Percentiles rank a stretch among this genome's conserved stretches.
Conservation (phyloP, 1,139 yeast species). For the Blastobotrys arbuscula region DNA sequence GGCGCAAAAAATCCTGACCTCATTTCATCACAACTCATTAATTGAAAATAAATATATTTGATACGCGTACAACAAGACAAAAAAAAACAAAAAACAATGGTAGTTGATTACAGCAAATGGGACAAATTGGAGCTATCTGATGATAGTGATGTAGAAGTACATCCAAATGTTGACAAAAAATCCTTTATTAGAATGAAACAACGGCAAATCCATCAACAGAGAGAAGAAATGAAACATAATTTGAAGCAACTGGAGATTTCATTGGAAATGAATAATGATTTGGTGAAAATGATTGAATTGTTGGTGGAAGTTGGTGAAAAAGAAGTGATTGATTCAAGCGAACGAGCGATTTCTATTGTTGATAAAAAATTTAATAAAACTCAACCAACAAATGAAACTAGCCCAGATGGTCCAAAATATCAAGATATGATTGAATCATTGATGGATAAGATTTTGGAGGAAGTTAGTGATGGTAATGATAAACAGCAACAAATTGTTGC, state of each 20-base stretch:
- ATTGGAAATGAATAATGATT: constrained; percentile 65
- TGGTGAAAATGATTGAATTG: constrained; percentile 67
- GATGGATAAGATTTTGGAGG: constrained; percentile 57
- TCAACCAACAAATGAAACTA: constrained; percentile 44
- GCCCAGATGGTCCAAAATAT: constrained; percentile 61
- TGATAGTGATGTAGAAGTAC: constrained; percentile 94
- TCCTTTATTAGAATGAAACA: constrained; percentile 97
- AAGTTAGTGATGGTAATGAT: constrained; percentile 60
- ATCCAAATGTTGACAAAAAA: constrained; percentile 92
- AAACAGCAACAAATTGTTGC: constrained; percentile 18
- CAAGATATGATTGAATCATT: constrained; percentile 92
- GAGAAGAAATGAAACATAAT: constrained; percentile 72
- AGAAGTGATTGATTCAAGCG: constrained; percentile 27
- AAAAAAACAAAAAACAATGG: constrained; percentile 23
- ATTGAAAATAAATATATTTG: no score
- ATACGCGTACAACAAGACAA: no score
- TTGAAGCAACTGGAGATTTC: constrained; percentile 72
- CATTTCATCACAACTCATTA: no score
- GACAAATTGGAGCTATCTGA: constrained; percentile 93
- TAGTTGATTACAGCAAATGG: constrained; percentile 93
- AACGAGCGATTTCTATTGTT: constrained; percentile 29
- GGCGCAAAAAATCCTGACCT: no score
- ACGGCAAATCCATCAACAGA: constrained; percentile 91
- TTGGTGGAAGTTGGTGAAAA: constrained; percentile 39
- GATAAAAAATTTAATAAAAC: constrained; percentile 26